Conservation (phyloP, 306 rosid species). For the Malus sieversii region DNA sequence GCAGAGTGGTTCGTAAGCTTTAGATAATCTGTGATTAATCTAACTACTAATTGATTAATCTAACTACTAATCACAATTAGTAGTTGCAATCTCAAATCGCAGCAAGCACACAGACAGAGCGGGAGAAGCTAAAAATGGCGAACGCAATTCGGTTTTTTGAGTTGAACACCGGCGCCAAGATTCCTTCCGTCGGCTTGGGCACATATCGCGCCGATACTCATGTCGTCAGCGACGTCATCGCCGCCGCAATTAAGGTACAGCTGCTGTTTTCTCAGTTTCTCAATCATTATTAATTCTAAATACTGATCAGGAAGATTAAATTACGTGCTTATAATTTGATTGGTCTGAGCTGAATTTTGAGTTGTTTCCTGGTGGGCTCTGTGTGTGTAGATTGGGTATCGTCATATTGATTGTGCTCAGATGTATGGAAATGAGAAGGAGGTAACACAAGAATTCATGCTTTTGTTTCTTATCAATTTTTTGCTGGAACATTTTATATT, state of each 20-base stretch:
- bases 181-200: constrained; percentile 70
- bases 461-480: neutral
- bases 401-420: constrained; percentile 61
- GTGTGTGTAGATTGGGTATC: constrained; percentile 44
- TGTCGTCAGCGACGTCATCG: constrained; percentile 34
- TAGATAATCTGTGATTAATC: too few relatives aligned
- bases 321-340: neutral
- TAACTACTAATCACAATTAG: neutral
- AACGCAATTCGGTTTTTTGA: constrained; percentile 32
- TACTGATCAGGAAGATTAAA: neutral
- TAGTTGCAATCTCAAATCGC: neutral
- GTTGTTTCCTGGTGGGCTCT: neutral
- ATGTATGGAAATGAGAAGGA: constrained; percentile 49
- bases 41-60: too few relatives aligned
- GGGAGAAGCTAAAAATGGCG: constrained; percentile 32
- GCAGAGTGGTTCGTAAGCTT: neutral
- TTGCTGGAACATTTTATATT: neutral
- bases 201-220: constrained; percentile 58
- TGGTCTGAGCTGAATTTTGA: neutral
- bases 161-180: constrained; percentile 69
- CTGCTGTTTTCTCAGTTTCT: neutral
- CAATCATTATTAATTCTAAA: neutral
- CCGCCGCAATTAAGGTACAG: constrained; percentile 48
- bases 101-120: neutral
- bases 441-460: constrained; percentile 20